phyloP scores from a whole-genome alignment of 2,329 filamentous ascomycete genomes.

The Sporothrix humicola region DNA sequence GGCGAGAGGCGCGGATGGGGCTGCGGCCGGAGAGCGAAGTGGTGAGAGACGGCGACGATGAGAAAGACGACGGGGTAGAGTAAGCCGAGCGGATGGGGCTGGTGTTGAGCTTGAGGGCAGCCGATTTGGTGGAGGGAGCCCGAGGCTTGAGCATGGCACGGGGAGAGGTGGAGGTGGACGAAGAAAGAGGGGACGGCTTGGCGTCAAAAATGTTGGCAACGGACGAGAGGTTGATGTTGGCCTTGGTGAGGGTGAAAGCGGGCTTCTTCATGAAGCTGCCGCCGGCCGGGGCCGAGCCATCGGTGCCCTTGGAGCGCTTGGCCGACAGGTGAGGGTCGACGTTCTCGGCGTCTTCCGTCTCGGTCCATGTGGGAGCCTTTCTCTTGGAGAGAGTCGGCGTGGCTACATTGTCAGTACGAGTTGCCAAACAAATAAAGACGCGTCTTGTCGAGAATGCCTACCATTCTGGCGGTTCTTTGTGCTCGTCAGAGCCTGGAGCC shows the following conservation, averaged over 20 bases:
- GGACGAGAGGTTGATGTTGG: constrained; percentile 35
- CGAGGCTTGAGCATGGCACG: constrained; percentile 58
- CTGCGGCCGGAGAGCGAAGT: constrained; percentile 65
- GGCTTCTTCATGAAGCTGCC: constrained; percentile 59
- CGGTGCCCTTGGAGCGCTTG: constrained; percentile 64
- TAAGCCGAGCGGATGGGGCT: constrained; percentile 41
- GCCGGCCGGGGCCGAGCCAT: constrained; percentile 48
- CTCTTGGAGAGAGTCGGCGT: constrained; percentile 57
- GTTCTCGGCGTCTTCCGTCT: constrained; percentile 64
- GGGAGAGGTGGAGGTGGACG: constrained; percentile 34
- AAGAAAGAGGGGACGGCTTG: constrained; percentile 1
- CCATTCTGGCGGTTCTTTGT: constrained; percentile 79
- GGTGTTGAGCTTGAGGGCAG: background rate
- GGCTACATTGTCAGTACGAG: constrained; percentile 44
- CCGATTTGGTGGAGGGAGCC: constrained; percentile 57
- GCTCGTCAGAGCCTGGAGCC: constrained; percentile 74
- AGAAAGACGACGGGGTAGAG: constrained; percentile 46
- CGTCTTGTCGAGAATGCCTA: constrained; percentile 41
- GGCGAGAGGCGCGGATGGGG: constrained; percentile 55
- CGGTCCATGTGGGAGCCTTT: constrained; percentile 60
- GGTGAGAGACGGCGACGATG: constrained; percentile 62
- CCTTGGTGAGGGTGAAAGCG: constrained; percentile 53
- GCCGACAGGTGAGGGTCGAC: constrained; percentile 62
- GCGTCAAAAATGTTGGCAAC: constrained; percentile 42
- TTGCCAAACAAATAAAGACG: no score